Base-by-base conservation (phyloP, 768 basidiomycete species). In the Lepiota venenata region DNA sequence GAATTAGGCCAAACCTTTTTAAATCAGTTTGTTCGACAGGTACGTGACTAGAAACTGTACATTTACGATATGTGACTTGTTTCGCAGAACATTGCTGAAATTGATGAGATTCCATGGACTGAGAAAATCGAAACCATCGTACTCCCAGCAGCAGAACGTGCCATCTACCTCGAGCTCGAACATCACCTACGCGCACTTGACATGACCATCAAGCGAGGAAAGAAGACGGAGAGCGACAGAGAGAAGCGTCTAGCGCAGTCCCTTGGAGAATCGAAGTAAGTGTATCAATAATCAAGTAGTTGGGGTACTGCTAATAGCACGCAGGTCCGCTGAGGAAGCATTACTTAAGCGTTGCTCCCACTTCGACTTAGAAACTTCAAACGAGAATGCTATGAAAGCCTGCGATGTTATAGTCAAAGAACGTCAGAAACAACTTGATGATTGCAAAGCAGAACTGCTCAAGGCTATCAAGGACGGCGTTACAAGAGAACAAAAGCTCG, bases 261-360 rank as follows among this genome's bases (percentile, higher is more conserved):
- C 12, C 83, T 97, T 15, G 93, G 93, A 52, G 90, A 93, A 47
- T 93, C 91, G 80, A 88, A 84, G 83, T 91, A 73, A 60, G 90
- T 76, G 12, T 18, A 15, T 6, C 20, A 20, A 6, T 18, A 47
- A 21, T 41, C 50, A 52, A 50, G 38, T 56, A 56, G 42, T 41
- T 10, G 46, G 32, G 15, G 9, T 42, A 52, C 45, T 25, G 50
- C 39, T 14, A 56, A 27, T 18, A 6, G 14, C 32, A 18, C 50
- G 36, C 56, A 93, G 91, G 61, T 82, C 91, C 57, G 91, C 91
- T 2, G 91, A 93, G 64, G 93, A 97, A 72, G 93, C 94, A 1
- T 79, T 98, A 10, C 78, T 98, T 55, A 98, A 98, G 65, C 88
- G 95, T 37, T 96, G 93, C 66, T 95, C 94, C 4, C 94, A 96